Conservation (phyloP, 768 basidiomycete genomes). For the Psilocybe azurescens region DNA sequence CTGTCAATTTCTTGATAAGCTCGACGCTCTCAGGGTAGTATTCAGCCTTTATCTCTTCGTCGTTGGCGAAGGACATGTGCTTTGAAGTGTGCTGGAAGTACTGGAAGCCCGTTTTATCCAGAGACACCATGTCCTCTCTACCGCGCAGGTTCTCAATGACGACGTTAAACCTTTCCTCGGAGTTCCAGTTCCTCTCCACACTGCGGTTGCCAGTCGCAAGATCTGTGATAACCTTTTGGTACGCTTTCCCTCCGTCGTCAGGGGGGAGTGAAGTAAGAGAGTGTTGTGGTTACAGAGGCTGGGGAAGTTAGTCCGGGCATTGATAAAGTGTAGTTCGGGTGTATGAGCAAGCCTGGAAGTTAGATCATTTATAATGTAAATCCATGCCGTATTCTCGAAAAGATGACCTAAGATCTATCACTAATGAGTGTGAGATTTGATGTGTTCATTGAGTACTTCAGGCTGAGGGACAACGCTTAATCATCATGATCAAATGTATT, state of each 20-base stretch:
- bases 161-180: conserved; percentile 31
- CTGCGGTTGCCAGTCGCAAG: conserved; percentile 36
- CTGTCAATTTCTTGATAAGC: conserved; percentile 62
- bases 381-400: too few species aligned
- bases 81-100: conserved; percentile 44
- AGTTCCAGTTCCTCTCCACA: conserved; percentile 36
- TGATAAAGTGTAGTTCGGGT: too few species aligned
- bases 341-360: too few species aligned
- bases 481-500: too few species aligned
- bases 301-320: not conserved
- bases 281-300: conserved; percentile 7
- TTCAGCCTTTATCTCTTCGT: conserved; percentile 54
- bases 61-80: conserved; percentile 52
- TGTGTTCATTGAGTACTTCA: not conserved
- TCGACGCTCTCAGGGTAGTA: conserved; percentile 69
- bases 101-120: conserved; percentile 61
- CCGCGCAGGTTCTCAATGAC: conserved; percentile 60
- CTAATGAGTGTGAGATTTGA: not conserved
- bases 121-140: conserved; percentile 45
- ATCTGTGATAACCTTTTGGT: conserved; percentile 37
- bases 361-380: too few species aligned
- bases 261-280: conserved; percentile 46
- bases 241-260: conserved; percentile 45
- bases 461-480: not conserved
- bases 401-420: too few species aligned